Percentiles rank a stretch among this genome's conserved stretches.
These are phyloP conservation scores for Ogataea henricii DNA, from an alignment of 805 yeast species.

Conservation along the genomic window DNA sequence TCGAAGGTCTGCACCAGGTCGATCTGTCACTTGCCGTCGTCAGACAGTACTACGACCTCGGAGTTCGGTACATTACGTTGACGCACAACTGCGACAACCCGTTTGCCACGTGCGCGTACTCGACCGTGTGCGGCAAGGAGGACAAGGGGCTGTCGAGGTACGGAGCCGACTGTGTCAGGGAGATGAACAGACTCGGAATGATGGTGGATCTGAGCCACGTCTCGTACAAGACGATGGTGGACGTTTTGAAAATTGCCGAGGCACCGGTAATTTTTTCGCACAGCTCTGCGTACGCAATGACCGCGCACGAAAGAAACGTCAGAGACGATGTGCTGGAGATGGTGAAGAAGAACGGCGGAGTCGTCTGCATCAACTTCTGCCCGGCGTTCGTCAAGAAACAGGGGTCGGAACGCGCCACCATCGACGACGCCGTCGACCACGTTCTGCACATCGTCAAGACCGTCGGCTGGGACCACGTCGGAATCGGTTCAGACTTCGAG, in stretches of 20 bases:
- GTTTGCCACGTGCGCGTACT: slow-evolving; percentile 54
- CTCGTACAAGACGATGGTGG: slow-evolving; percentile 49
- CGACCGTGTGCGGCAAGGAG: slow-evolving; percentile 44
- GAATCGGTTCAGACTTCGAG: slow-evolving; percentile 54
- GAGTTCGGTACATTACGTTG: slow-evolving; percentile 51
- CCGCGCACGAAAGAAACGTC: slow-evolving; percentile 49
- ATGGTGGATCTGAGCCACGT: slow-evolving; percentile 54
- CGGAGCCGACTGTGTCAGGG: slow-evolving; percentile 44
- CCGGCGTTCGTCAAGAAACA: slow-evolving; percentile 39
- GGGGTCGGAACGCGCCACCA: slow-evolving; percentile 34
- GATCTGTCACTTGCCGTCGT: slow-evolving; percentile 50
- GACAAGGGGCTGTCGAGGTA: slow-evolving; percentile 46
- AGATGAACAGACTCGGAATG: slow-evolving; percentile 57
- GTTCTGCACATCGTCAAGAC: slow-evolving; percentile 43
- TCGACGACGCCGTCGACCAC: slow-evolving; percentile 51
- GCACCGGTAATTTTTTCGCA: slow-evolving; percentile 55
- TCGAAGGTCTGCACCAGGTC: slow-evolving; percentile 53
- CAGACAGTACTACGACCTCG: slow-evolving; percentile 47
- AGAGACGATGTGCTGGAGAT: slow-evolving; percentile 45
- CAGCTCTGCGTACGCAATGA: slow-evolving; percentile 44
- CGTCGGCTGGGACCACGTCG: slow-evolving; percentile 55
- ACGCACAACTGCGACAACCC: slow-evolving; percentile 59
- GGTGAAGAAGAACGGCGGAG: slow-evolving; percentile 47
- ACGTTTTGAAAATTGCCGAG: slow-evolving; percentile 40
- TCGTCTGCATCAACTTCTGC: slow-evolving; percentile 48